Percentiles rank a stretch among this genome's conserved stretches.
Evolutionary conservation across 352 stramenopile genomes (phyloP).

Genomic region (Globisporangium nagaii): DNA sequence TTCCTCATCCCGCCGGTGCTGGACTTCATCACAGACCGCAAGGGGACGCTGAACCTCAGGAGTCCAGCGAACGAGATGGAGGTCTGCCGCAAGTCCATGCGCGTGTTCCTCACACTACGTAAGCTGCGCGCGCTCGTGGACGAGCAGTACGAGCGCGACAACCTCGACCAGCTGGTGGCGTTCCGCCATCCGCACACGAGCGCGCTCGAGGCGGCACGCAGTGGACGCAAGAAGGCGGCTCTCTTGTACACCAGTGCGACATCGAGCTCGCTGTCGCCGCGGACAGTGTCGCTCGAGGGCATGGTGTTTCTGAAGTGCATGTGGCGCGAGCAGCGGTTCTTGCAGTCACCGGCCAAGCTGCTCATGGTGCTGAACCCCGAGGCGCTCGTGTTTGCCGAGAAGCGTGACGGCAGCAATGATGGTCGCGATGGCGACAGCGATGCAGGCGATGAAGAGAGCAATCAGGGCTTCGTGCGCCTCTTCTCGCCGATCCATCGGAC

Average conservation of each 20-base stretch:
- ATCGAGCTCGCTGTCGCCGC: neutral
- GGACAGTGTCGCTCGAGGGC: conserved; percentile 34
- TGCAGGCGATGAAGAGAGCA: conserved; percentile 17
- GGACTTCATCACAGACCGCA: conserved; percentile 14
- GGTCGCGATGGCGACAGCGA: conserved; percentile 7
- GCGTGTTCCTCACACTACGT: conserved; percentile 53
- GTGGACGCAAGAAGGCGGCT: neutral
- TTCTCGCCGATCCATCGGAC: conserved; percentile 70
- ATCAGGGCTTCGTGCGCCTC: conserved; percentile 40
- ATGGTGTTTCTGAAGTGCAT: conserved; percentile 71
- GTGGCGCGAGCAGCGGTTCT: conserved; percentile 74
- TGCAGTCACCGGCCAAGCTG: conserved; percentile 49
- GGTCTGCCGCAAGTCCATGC: conserved; percentile 63
- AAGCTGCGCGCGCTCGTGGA: conserved; percentile 54
- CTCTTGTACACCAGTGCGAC: neutral
- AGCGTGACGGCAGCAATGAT: conserved; percentile 3
- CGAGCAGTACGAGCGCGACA: conserved; percentile 30
- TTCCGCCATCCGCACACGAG: conserved; percentile 60
- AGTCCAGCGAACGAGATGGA: conserved; percentile 66
- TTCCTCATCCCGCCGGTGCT: conserved; percentile 44
- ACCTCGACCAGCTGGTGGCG: conserved; percentile 43
- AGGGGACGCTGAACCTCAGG: conserved; percentile 35
- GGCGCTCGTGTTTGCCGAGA: conserved; percentile 63
- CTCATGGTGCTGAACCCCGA: conserved; percentile 74
- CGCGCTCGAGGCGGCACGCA: conserved; percentile 23